Base-by-base conservation (phyloP, 805 yeast genomes). In the Wickerhamiella australiensis region DNA sequence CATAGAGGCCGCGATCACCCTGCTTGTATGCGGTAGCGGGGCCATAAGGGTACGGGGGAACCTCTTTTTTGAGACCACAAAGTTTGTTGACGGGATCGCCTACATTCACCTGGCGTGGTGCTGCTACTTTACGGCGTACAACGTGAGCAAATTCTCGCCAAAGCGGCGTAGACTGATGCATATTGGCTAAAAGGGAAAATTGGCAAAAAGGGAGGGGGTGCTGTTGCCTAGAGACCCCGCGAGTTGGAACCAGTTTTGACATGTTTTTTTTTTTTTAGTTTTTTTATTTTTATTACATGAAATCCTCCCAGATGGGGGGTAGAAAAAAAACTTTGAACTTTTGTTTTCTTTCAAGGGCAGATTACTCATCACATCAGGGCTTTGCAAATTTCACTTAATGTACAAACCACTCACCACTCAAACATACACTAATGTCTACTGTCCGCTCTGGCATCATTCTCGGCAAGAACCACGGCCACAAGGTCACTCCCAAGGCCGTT, bases 401-500 rank as follows among this genome's bases (percentile, higher is more conserved):
- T 33, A 33, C 46, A 7, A 33, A 29, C 43, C 51, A 43, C 37
- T 40, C 47, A 25, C 36, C 12, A 18, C 45, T 13, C 25, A 26
- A 27, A 20, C 25, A 22, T 21, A 53, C 52, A 52, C 67, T 65
- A 62, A 71, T 71, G 75, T 74, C 75, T 65, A 68, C 57, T 42
- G 52, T 72, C 61, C 74, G 72, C 68, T 65, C 75, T 69, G 82
- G 82, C 75, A 86, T 90, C 73, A 95, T 95, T 77, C 80, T 81
- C 77, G 99, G 99, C 75, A 78, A 82, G 74, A 94, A 92, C 96
- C 90, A 94, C 78, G 99, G 99, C 75, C 94, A 83, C 94, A 80
- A 85, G 77, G 92, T 86, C 76, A 80, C 85, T 72, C 69, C 81
- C 59, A 79, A 82, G 74, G 82, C 80, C 69, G 80, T 79, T 68